Evolutionary conservation across 306 rosid genomes (phyloP).

Genomic region (Leucaena leucocephala): DNA sequence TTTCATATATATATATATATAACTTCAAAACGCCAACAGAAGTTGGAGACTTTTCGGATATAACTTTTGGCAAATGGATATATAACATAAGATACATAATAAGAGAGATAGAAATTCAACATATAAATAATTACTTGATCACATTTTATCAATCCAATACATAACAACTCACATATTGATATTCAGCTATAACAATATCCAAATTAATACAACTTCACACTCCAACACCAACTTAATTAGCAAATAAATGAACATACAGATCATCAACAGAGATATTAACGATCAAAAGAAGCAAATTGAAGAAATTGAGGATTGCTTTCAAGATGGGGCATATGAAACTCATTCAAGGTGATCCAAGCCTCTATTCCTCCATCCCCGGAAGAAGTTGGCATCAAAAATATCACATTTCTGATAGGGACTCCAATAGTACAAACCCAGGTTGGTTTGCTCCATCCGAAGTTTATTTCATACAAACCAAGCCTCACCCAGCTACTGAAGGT

Average conservation of each 20-base stretch:
- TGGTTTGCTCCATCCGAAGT: conserved; percentile 57
- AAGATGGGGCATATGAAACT: conserved; percentile 41
- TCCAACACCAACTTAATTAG: neutral
- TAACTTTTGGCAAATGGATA: no score
- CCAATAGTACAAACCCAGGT: conserved; percentile 42
- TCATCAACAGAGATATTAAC: neutral
- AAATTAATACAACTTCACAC: neutral
- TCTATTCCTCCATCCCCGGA: conserved; percentile 39
- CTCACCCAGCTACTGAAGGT: conserved; percentile 20
- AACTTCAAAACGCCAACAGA: no score
- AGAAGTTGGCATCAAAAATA: conserved; percentile 32
- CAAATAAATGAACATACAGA: neutral
- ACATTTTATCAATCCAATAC: neutral
- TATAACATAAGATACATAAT: no score
- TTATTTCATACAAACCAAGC: conserved; percentile 37
- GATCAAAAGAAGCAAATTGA: conserved; percentile 7
- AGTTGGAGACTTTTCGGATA: no score
- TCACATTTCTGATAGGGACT: conserved; percentile 23
- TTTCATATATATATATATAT: no score
- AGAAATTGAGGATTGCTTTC: conserved; percentile 12
- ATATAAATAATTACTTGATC: neutral
- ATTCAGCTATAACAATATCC: neutral
- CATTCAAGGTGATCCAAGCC: conserved; percentile 48
- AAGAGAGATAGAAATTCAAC: no score
- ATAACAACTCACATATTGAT: neutral